Base-by-base conservation (phyloP, 2,329 filamentous ascomycete species). In the Cercospora zeina region DNA sequence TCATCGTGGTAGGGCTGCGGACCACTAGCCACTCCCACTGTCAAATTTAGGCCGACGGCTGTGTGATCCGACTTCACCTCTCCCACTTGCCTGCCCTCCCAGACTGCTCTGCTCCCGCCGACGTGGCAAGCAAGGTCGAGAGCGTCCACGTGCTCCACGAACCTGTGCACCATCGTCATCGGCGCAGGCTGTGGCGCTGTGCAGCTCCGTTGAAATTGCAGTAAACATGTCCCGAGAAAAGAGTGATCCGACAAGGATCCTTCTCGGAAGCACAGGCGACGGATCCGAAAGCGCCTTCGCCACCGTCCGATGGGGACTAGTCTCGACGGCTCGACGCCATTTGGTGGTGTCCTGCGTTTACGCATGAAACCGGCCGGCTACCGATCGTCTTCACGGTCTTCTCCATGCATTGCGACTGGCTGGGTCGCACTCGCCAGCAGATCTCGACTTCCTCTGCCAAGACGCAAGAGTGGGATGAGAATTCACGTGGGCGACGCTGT, bases 1-100 rank as follows among this genome's bases (percentile, higher is more conserved):
- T 30, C 34, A 42, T 30, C 54, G 13, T 30, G 54, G 54, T 56
- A 56, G 54, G 54, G 54, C 54, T 56, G 54, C 33, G 16, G 54
- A 56, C 42, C 54, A 27, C 34, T 27, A 21, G 39, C 39, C 24
- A 27, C 24, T 27, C 24, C 24, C 24, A 56, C 34, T 19, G 34
- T 36, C 34, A 45, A 30, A 37, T 39, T 33, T 56, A 27, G 36
- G 36, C 19, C n/a, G 34, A 27, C 54, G 54, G 54, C 34, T 37
- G 34, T 8, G 11, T 39, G 1, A 27, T 39, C 54, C 54, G 54
- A 56, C 24, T 13, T 27, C 21, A 42, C 19, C 51, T 34, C 21
- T 4, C 24, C 19, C 51, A 21, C 21, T 4, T 6, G 24, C 6
- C 24, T 27, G 24, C 6, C 10, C 16, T n/a, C 6, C 14, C 10